Evolutionary conservation across 1,284 basidiomycete species (phyloP).

Genomic region (Apiotrichum sp.): DNA sequence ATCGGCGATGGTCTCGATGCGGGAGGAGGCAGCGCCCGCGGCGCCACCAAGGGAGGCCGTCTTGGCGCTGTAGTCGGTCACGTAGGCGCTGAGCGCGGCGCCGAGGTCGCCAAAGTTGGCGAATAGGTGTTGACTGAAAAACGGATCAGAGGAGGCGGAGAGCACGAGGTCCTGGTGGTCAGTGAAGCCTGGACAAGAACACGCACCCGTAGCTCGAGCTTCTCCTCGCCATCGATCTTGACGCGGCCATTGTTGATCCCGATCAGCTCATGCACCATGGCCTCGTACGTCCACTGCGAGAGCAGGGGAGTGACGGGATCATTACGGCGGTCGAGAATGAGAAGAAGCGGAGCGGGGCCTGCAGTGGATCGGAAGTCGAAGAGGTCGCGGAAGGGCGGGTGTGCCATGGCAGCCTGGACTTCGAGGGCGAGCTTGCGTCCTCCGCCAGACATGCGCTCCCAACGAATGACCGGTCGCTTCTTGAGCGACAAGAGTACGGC

Average conservation of each 20-base stretch:
- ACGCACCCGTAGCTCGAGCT: slow-evolving; percentile 74
- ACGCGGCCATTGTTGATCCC: slow-evolving; percentile 94
- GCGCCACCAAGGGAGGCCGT: slow-evolving; percentile 52
- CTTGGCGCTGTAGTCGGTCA: slow-evolving; percentile 85
- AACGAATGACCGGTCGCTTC: slow-evolving; percentile 88
- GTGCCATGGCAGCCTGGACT: slow-evolving; percentile 54
- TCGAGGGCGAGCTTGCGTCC: slow-evolving; percentile 84
- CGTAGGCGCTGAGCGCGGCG: slow-evolving; percentile 85
- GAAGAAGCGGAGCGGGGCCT: slow-evolving; percentile 51
- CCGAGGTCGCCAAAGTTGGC: slow-evolving; percentile 97
- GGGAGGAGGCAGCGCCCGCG: slow-evolving; percentile 45
- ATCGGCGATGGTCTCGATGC: slow-evolving; percentile 92
- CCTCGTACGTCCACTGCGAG: slow-evolving; percentile 99
- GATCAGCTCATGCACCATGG: slow-evolving; percentile 96
- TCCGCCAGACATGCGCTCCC: slow-evolving; percentile 87
- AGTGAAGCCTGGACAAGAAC: neutral
- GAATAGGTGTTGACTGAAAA: slow-evolving; percentile 86
- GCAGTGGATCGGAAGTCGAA: slow-evolving; percentile 53
- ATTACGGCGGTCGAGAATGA: slow-evolving; percentile 75
- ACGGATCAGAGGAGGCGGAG: slow-evolving; percentile 84
- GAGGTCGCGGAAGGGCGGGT: slow-evolving; percentile 48
- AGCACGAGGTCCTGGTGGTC: slow-evolving; percentile 78
- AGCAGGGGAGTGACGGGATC: slow-evolving; percentile 97
- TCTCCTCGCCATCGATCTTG: slow-evolving; percentile 75
- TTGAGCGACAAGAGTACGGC: slow-evolving; percentile 88